Evolutionary conservation across 495 filamentous ascomycete species (phyloP).

Genomic region (Peziza echinospora): DNA sequence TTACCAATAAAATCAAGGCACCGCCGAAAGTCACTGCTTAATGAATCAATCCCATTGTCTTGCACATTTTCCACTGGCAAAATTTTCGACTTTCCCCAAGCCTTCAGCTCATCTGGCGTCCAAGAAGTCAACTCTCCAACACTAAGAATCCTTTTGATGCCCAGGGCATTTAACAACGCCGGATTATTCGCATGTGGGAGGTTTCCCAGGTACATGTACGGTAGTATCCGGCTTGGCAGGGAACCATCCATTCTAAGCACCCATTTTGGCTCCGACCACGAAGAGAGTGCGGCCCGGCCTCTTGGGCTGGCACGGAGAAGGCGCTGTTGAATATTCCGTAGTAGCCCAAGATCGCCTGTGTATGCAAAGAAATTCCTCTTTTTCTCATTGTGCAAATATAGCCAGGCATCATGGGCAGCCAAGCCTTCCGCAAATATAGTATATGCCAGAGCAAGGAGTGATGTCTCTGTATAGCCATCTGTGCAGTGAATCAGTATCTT

Average conservation of each 20-base stretch:
- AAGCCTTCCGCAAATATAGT: slow-evolving; percentile 71
- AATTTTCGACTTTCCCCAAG: slow-evolving; percentile 51
- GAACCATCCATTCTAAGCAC: slow-evolving; percentile 69
- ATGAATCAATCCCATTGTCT: slow-evolving; percentile 85
- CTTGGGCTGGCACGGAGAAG: slow-evolving; percentile 35
- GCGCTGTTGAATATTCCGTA: slow-evolving; percentile 51
- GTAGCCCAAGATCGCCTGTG: slow-evolving; percentile 60
- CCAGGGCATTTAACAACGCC: slow-evolving; percentile 51
- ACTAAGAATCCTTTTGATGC: slow-evolving; percentile 71
- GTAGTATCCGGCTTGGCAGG: slow-evolving; percentile 64
- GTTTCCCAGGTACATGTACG: slow-evolving; percentile 95
- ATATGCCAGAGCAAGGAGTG: slow-evolving; percentile 69
- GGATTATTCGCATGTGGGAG: slow-evolving; percentile 84
- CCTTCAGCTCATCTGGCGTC: slow-evolving; percentile 40
- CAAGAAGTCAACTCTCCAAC: slow-evolving; percentile 82
- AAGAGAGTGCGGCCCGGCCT: slow-evolving; percentile 15
- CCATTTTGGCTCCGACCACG: slow-evolving; percentile 44
- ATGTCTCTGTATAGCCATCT: slow-evolving; percentile 90
- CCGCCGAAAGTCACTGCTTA: slow-evolving; percentile 67
- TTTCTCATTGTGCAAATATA: slow-evolving; percentile 58
- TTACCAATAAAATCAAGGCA: slow-evolving; percentile 84
- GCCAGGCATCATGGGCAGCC: slow-evolving; percentile 65
- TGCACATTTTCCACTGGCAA: slow-evolving; percentile 68
- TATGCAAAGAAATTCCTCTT: slow-evolving; percentile 92
- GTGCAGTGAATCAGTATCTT: slow-evolving; percentile 78